A percentile compares a stretch with the other conserved stretches of the same genome.
These are phyloP conservation scores for Coemansia sp. DNA, from an alignment of 192 early-diverging fungal genomes.

Conservation along the genomic window DNA sequence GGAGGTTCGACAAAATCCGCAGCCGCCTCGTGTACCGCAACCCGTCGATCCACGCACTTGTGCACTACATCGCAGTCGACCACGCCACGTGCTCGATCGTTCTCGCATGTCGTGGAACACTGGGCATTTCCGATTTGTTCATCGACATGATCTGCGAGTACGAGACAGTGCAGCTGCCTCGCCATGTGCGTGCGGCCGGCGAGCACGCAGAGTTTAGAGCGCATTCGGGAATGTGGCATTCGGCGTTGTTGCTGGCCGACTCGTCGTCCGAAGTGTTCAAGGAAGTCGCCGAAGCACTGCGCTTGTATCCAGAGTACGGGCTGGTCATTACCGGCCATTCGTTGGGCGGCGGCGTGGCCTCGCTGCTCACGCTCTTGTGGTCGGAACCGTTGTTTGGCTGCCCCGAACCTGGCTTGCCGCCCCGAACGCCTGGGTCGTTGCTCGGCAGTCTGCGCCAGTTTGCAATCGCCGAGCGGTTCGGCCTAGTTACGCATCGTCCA, in stretches of 20 bases:
- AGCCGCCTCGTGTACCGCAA: slow-evolving; percentile 47
- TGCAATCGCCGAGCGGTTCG: slow-evolving; percentile 62
- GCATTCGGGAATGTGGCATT: slow-evolving; percentile 85
- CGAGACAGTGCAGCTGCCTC: slow-evolving; percentile 32
- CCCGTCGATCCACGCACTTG: slow-evolving; percentile 69
- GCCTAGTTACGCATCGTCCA: slow-evolving; percentile 66
- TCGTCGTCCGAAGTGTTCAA: slow-evolving; percentile 68
- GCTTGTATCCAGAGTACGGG: slow-evolving; percentile 72
- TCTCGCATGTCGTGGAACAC: slow-evolving; percentile 82
- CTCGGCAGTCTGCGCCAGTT: slow-evolving; percentile 55
- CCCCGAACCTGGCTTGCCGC: neutral
- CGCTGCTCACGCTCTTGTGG: slow-evolving; percentile 78
- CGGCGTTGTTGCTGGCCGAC: slow-evolving; percentile 68
- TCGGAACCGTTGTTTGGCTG: slow-evolving; percentile 40
- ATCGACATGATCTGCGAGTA: slow-evolving; percentile 85
- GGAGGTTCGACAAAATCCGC: slow-evolving; percentile 41
- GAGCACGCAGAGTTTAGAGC: slow-evolving; percentile 53
- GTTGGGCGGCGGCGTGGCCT: slow-evolving; percentile 83
- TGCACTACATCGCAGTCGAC: slow-evolving; percentile 82
- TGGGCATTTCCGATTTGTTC: slow-evolving; percentile 82
- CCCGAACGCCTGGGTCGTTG: slow-evolving; percentile 29
- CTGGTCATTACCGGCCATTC: slow-evolving; percentile 86
- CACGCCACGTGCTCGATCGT: slow-evolving; percentile 74
- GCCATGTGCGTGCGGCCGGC: slow-evolving; percentile 9
- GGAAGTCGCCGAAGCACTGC: slow-evolving; percentile 68